Evolutionary conservation across 805 yeast genomes (phyloP), one percentile per base, ranked within the genome.

Genomic region (Starmerella cellae): DNA sequence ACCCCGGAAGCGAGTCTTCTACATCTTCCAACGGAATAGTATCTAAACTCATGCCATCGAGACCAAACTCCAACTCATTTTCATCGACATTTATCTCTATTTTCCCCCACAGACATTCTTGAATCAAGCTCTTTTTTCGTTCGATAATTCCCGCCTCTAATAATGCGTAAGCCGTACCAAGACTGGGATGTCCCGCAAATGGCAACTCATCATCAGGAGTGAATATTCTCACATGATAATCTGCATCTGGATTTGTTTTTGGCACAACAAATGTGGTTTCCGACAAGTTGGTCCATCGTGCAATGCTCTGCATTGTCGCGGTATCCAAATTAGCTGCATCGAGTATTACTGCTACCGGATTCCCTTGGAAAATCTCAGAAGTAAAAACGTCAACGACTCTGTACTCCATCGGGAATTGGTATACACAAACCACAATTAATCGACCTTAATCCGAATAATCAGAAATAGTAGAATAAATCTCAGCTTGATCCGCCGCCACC

Each of bases 111-210:
- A 26, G 26, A 34, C 56, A 52, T 22, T 53, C 48, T 35, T 51
- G 55, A 10, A 43, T 27, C 2, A 48, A 16, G 3, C 14, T 10
- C 10, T 59, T 54, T 37, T 39, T 43, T 11, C 39, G 30, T 5
- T 27, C 33, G 17, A 45, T 24, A 5, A 46, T n/a, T 1, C 48
- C 48, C 2, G 46, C 37, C 29, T 41, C 48, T 1, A 44, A 21
- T 13, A 50, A 30, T 0, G 53, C 52, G n/a, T 39, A 37, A 2
- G 49, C 45, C 1, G 55, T 50, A 6, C 79, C 80, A 26, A 74
- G 49, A 0, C 77, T 74, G 3, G 80, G 81, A 49, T 75, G 80
- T 5, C 81, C 80, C 1, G 81, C 79, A 60, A 74, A 75, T 6
- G 77, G 76, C 20, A 75, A 52, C 49, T 75, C 79, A 2, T 35